Base-by-base conservation (phyloP, 2,329 filamentous ascomycete species). In the Fusarium veterinarium region DNA sequence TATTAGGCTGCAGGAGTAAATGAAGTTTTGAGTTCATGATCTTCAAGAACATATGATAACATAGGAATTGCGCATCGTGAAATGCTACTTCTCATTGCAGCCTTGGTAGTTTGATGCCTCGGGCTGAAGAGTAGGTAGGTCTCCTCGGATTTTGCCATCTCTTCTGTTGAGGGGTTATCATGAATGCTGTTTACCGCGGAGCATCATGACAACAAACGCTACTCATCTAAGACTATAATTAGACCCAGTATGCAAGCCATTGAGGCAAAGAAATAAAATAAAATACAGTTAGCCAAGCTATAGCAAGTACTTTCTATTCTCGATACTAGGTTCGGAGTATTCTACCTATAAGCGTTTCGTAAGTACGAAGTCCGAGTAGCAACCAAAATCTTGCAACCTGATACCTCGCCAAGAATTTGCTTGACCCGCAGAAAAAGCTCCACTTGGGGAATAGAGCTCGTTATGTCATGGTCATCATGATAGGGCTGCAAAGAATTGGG, bases 401-500 rank as follows among this genome's bases (percentile, higher is more conserved):
- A 52, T 35, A 48, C 52, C 51, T 48, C 59, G 66, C 51, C 66
- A 69, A 69, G 64, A 41, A 38, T 64, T 45, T 68, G 25, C 38
- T 52, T 37, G 66, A 37, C 58, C 58, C 66, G 45, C 66, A 69
- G 4, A 44, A 57, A 52, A 56, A 41, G 45, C 41, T 60, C 71
- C 71, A 73, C 70, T 23, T 44, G 16, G 48, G 41, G 56, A 44
- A 52, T 63, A 48, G 33, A 70, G 64, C 57, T 67, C 30, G 23
- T 37, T 48, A 41, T 67, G 44, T 53, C 46, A 58, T 53, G 46
- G 70, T 25, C 38, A 44, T 67, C 70, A 73, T 73, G 71, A 73
- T 58, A 51, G 9, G 40, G 17, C 45, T n/a, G n/a, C 10, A 12
- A 13, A 7, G 25, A 8, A n/a, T 14, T 14, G 16, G 14, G 31